phyloP scores from a whole-genome alignment of 2,329 filamentous ascomycete genomes.

The Apiospora pterosperma region DNA sequence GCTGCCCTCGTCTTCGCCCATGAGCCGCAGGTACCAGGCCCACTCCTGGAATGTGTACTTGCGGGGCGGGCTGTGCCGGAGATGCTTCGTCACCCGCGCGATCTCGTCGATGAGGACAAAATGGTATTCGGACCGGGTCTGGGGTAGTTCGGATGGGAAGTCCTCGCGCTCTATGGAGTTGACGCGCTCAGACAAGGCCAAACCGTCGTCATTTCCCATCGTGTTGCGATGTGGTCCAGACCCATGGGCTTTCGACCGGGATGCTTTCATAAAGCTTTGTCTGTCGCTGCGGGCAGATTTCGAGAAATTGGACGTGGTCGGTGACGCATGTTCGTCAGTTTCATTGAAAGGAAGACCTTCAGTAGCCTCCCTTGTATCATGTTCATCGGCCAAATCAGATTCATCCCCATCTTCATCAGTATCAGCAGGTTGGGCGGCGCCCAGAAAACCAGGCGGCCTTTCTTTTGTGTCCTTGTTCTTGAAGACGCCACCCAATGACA shows the following conservation, averaged over 20 bases:
- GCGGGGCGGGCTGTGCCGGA: constrained; percentile 53
- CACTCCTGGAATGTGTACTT: constrained; percentile 80
- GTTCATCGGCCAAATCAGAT: constrained; percentile 14
- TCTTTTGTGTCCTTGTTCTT: constrained; percentile 32
- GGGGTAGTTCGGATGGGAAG: constrained; percentile 35
- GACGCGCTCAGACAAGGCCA: constrained; percentile 2
- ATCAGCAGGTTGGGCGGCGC: constrained; percentile 21
- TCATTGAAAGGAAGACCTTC: neutral
- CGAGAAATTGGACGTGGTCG: neutral
- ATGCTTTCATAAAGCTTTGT: neutral
- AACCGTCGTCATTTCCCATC: neutral
- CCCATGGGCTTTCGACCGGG: neutral
- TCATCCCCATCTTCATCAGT: constrained; percentile 19
- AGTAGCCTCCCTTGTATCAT: neutral
- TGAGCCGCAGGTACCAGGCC: constrained; percentile 78
- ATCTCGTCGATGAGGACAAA: constrained; percentile 73
- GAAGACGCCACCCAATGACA: constrained; percentile 44
- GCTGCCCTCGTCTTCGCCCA: constrained; percentile 61
- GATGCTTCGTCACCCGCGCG: constrained; percentile 59
- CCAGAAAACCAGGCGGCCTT: constrained; percentile 38
- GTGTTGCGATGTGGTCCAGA: neutral
- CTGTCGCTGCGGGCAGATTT: neutral
- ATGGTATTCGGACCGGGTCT: constrained; percentile 50
- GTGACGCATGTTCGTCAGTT: neutral
- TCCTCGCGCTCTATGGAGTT: constrained; percentile 19